Conservation (phyloP, 176 grass and related monocot species). For the Ensete ventricosum region DNA sequence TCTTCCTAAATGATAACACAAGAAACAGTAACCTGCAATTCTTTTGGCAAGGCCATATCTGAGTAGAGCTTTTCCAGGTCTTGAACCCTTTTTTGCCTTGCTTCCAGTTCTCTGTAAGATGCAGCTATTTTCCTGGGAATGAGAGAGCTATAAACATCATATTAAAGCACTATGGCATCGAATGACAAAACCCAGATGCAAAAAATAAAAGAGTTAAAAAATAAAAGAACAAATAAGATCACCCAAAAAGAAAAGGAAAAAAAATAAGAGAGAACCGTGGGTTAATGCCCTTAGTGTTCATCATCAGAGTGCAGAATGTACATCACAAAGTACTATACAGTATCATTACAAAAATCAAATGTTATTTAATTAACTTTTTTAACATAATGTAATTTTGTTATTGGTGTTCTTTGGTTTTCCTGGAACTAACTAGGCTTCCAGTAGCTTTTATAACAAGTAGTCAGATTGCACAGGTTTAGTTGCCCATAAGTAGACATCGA, state of each 20-base stretch:
- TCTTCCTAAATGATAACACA: neutral
- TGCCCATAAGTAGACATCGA: too few relatives aligned
- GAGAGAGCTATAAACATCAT: conserved; percentile 8
- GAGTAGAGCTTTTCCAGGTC: conserved; percentile 79
- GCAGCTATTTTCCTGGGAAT: conserved; percentile 42
- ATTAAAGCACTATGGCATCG: conserved; percentile 13
- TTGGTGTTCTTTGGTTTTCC: too few relatives aligned
- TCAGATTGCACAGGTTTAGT: too few relatives aligned
- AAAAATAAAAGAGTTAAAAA: neutral
- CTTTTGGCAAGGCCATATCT: conserved; percentile 84
- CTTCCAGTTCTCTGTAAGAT: conserved; percentile 73
- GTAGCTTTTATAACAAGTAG: too few relatives aligned
- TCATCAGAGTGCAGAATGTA: neutral
- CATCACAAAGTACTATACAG: neutral
- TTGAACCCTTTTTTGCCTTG: conserved; percentile 60
- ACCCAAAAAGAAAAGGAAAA: too few relatives aligned
- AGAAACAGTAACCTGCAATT: conserved; percentile 52
- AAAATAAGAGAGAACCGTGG: too few relatives aligned
- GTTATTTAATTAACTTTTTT: neutral
- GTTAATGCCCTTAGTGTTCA: too few relatives aligned
- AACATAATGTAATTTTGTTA: neutral
- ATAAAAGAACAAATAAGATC: too few relatives aligned
- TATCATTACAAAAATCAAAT: neutral
- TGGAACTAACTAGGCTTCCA: too few relatives aligned
- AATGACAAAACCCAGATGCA: neutral